Percentiles rank a stretch among this genome's conserved stretches.
These are phyloP conservation scores for Nepenthes gracilis DNA, from an alignment of 148 eudicot species.

Conservation along the genomic window DNA sequence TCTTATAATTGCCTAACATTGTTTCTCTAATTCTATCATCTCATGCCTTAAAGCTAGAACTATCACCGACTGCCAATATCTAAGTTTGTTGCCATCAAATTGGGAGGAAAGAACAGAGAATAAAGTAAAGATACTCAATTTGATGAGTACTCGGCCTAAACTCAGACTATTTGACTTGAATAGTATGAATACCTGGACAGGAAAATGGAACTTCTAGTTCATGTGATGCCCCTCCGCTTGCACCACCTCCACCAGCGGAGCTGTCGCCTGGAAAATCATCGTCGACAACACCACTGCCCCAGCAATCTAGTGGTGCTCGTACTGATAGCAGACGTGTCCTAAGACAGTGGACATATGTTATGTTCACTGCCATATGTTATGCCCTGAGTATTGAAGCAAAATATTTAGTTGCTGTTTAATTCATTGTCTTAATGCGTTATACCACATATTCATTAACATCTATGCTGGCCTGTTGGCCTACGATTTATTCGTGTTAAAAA, in stretches of 20 bases:
- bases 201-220: conserved; percentile 51
- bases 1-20: too few relatives aligned
- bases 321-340: not conserved
- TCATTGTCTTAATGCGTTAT: too few relatives aligned
- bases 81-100: too few relatives aligned
- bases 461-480: too few relatives aligned
- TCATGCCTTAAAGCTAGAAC: too few relatives aligned
- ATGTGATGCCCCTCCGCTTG: conserved; percentile 50
- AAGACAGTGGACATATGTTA: not conserved
- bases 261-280: conserved; percentile 7
- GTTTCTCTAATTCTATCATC: too few relatives aligned
- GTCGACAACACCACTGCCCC: not conserved
- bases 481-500: too few relatives aligned
- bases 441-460: too few relatives aligned
- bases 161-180: not conserved
- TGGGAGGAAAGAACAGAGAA: not conserved
- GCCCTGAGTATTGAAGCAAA: too few relatives aligned
- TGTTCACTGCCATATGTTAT: not conserved
- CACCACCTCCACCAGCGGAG: conserved; percentile 85
- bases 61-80: not conserved
- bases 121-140: too few relatives aligned
- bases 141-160: not conserved
- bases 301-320: not conserved
- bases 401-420: too few relatives aligned
- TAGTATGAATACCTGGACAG: conserved; percentile 15